Base-by-base conservation (phyloP, 176 grass and related monocot genomes). In the Carex cristatella region DNA sequence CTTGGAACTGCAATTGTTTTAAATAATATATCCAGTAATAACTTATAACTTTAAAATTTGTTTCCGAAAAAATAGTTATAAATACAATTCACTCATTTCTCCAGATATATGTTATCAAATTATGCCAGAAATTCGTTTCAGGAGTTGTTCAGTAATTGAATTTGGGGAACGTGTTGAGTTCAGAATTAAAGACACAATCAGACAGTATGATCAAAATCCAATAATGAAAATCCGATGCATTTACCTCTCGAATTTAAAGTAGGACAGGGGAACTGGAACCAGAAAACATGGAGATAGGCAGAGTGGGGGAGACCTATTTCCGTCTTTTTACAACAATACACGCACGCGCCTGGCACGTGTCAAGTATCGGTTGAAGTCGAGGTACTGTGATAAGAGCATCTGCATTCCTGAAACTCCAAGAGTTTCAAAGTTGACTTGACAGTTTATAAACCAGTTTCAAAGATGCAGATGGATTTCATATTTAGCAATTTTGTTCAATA, bases 341-440 rank as follows among this genome's bases (percentile, higher is more conserved):
- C 60, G 79, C 60, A 81, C 79, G 79, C 57, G 6, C 32, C 10
- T 63, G 8, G 79, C 79, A 81, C 57, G 57, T 81, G 57, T 46
- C 14, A 63, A 61, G 15, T n/a, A 57, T 81, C 79, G 57, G 57
- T 81, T 62, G 79, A 64, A 81, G n/a, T 49, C 9, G 46, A 75
- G 44, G 55, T 76, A 54, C 46, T 14, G 44, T 75, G 44, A 46
- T 27, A 49, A 28, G 0, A 23, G 23, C 23, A 23, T 23, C 0
- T 23, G 23, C 23, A 23, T 23, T 23, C 23, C 0, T 23, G 23
- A 23, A 23, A 23, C 23, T 23, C 23, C 23, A 23, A 23, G 23
- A 23, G 23, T 23, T 23, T 23, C 23, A 23, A 23, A 23, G 23
- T 23, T 23, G 23, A 23, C 23, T 23, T 23, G 23, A 23, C 23